phyloP scores from a whole-genome alignment of 164 flowering plant genomes.

The Vitis riparia region DNA sequence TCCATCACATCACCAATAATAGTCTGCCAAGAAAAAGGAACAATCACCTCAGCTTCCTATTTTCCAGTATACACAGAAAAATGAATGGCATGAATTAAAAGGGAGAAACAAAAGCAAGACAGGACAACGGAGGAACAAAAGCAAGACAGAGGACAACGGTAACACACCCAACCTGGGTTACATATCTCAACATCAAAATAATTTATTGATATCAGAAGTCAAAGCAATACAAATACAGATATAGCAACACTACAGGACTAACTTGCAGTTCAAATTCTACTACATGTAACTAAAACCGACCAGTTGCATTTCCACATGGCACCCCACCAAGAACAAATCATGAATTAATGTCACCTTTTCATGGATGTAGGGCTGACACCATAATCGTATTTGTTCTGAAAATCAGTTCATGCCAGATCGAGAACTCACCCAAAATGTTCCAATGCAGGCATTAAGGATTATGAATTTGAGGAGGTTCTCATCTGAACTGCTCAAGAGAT shows the following conservation, averaged over 20 bases:
- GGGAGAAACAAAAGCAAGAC: too few species aligned
- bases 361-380: not conserved
- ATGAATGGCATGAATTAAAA: not conserved
- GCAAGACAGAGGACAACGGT: not conserved
- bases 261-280: too few species aligned
- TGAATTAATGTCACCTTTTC: not conserved
- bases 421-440: slow-evolving; percentile 56
- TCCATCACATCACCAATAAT: slow-evolving; percentile 52
- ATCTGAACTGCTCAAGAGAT: slow-evolving; percentile 40
- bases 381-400: too few species aligned
- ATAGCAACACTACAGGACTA: too few species aligned
- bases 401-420: too few species aligned
- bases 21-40: slow-evolving; percentile 38
- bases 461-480: slow-evolving; percentile 52
- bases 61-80: not conserved
- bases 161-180: not conserved
- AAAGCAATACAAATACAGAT: too few species aligned
- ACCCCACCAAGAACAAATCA: not conserved
- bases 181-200: not conserved
- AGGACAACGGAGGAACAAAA: not conserved
- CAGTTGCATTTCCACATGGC: not conserved
- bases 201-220: too few species aligned
- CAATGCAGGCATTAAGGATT: slow-evolving; percentile 49
- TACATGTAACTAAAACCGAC: too few species aligned
- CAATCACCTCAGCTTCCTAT: not conserved